Evolutionary conservation across 148 eudicot species (phyloP).

Genomic region (Heliamphora exappendiculata): DNA sequence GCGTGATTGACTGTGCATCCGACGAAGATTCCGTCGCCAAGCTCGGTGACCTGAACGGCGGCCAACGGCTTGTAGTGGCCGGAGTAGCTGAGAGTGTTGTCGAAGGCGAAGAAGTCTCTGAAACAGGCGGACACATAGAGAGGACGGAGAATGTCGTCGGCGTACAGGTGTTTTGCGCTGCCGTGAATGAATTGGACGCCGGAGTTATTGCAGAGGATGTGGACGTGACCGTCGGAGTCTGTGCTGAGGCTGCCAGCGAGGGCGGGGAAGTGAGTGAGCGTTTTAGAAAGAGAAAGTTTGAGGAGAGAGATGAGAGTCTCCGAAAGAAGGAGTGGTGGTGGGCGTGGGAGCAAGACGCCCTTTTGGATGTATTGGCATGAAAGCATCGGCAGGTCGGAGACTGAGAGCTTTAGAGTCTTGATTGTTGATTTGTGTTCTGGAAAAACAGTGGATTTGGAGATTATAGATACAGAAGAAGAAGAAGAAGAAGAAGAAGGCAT

Average conservation of each 20-base stretch:
- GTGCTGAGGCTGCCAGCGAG: constrained; percentile 49
- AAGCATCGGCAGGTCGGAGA: constrained; percentile 56
- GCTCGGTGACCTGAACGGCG: constrained; percentile 46
- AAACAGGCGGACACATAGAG: constrained; percentile 24
- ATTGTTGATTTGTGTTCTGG: constrained; percentile 30
- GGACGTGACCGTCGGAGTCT: constrained; percentile 27
- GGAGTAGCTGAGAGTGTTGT: constrained; percentile 40
- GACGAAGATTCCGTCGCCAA: constrained; percentile 42
- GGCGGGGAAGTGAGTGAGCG: constrained; percentile 38
- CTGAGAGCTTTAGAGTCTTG: constrained; percentile 39
- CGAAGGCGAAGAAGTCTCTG: constrained; percentile 33
- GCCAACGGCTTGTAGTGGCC: constrained; percentile 38
- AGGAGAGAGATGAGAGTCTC: constrained; percentile 28
- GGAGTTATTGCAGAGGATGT: constrained; percentile 36
- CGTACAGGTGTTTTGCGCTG: constrained; percentile 19
- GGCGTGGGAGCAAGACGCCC: constrained; percentile 31
- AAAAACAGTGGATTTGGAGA: constrained; percentile 31
- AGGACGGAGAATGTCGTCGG: constrained; percentile 3
- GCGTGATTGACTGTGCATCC: constrained; percentile 55
- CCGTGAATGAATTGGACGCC: constrained; percentile 39
- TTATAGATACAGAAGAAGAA: constrained; percentile 22
- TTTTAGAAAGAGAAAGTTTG: constrained; percentile 32
- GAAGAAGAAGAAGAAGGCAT: constrained; percentile 44
- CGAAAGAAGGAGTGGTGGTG: constrained; percentile 12
- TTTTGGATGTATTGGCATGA: constrained; percentile 58